Evolutionary conservation across 345 rosid species (phyloP).

Genomic region (Hibiscus tridactylites): DNA sequence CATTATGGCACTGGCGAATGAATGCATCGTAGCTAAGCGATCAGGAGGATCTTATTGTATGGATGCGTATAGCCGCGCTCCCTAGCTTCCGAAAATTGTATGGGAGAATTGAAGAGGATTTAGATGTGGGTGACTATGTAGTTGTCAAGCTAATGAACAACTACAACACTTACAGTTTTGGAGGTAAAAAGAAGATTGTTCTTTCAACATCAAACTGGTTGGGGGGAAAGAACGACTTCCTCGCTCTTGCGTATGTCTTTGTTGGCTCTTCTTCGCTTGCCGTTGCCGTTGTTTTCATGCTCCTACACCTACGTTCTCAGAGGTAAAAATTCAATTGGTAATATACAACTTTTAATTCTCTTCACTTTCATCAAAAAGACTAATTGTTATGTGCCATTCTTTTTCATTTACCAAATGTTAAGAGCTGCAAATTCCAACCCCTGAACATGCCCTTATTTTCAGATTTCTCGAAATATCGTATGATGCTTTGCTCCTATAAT

Average conservation of each 20-base stretch:
- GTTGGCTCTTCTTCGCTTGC: slow-evolving; percentile 55
- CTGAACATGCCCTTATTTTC: background rate
- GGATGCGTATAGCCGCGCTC: slow-evolving; percentile 87
- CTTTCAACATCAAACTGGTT: slow-evolving; percentile 75
- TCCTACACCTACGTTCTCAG: slow-evolving; percentile 56
- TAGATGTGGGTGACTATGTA: slow-evolving; percentile 47
- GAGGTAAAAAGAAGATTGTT: slow-evolving; percentile 69
- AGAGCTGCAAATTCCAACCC: too few relatives aligned
- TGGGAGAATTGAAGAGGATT: slow-evolving; percentile 74
- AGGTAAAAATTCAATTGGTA: slow-evolving; percentile 29
- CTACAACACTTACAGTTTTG: slow-evolving; percentile 77
- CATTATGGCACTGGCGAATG: slow-evolving; percentile 1
- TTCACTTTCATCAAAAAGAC: background rate
- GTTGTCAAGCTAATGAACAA: slow-evolving; percentile 54
- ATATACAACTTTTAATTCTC: slow-evolving; percentile 2
- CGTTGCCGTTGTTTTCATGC: slow-evolving; percentile 49
- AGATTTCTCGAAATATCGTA: background rate
- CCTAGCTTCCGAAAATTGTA: slow-evolving; percentile 73
- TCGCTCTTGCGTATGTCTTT: slow-evolving; percentile 55
- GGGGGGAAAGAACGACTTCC: slow-evolving; percentile 81
- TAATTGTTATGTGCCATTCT: background rate
- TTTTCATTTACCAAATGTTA: background rate
- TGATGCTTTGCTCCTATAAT: background rate
- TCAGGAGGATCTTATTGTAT: slow-evolving; percentile 79
- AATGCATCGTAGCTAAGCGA: slow-evolving; percentile 45